Evolutionary conservation across 176 grass and related monocot genomes (phyloP).

Genomic region (Ampelocalamus luodianensis): DNA sequence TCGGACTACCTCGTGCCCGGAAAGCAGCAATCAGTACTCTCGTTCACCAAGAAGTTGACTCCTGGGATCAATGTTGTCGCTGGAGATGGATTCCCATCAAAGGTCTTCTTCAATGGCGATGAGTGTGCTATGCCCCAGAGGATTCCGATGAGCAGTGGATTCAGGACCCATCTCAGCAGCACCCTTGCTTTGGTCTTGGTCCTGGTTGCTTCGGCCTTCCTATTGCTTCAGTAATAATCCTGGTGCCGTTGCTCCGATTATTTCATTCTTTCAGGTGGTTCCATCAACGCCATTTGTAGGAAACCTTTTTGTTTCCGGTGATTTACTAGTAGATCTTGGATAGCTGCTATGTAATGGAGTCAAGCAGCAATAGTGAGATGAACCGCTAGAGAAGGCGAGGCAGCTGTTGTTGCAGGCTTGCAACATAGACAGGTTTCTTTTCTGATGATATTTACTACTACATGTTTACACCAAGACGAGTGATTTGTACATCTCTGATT

Average conservation of each 20-base stretch:
- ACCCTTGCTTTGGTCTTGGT: slow-evolving; percentile 41
- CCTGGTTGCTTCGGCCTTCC: slow-evolving; percentile 49
- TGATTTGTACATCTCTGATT: slow-evolving; percentile 44
- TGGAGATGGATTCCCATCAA: slow-evolving; percentile 83
- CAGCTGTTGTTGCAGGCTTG: slow-evolving; percentile 41
- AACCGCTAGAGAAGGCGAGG: slow-evolving; percentile 12
- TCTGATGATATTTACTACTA: slow-evolving; percentile 39
- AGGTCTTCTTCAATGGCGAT: slow-evolving; percentile 95
- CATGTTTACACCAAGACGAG: slow-evolving; percentile 37
- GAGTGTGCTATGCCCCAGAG: slow-evolving; percentile 70
- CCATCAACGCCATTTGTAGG: slow-evolving; percentile 47
- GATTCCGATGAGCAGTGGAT: slow-evolving; percentile 52
- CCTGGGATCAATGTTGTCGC: slow-evolving; percentile 63
- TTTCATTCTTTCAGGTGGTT: slow-evolving; percentile 72
- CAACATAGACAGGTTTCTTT: slow-evolving; percentile 36
- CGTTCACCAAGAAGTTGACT: slow-evolving; percentile 83
- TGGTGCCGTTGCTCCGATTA: slow-evolving; percentile 46
- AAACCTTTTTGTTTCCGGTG: slow-evolving; percentile 57
- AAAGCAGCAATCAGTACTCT: slow-evolving; percentile 90
- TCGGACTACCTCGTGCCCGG: slow-evolving; percentile 71
- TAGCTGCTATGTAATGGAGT: slow-evolving; percentile 46
- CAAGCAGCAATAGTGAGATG: slow-evolving; percentile 34
- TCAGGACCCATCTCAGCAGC: slow-evolving; percentile 33
- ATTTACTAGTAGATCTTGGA: slow-evolving; percentile 38
- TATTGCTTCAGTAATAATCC: slow-evolving; percentile 63